Base-by-base conservation (phyloP, 257 asterid species). In the Salvia rosmarinus region DNA sequence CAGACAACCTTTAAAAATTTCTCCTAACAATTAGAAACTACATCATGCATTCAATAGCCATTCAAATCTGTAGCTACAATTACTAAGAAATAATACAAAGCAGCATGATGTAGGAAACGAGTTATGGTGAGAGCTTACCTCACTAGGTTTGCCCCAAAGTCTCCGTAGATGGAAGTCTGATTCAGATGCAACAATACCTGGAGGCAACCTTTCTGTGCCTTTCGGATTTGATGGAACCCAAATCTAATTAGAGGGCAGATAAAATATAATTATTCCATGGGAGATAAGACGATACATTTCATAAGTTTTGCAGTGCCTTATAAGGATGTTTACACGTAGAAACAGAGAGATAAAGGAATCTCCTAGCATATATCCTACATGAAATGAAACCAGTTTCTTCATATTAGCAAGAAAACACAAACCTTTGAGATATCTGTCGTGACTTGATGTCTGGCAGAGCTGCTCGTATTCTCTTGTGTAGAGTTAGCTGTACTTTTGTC, bases 181-280 rank as follows among this genome's bases (percentile, higher is more conserved):
- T 72, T 88, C 88, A 51, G 91, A 77, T 55, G 68, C 91, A 71
- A 91, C 79, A 9, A 94, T 83, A 35, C 58, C 78, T 3, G 96
- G 91, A 44, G 96, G 95, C 82, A 90, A 80, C 76, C 82, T 79
- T 74, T 92, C 97, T 39, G 97, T 96, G 20, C 99, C 97, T 85
- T 68, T 85, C 0, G 96, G 97, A 71, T 91, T 90, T 62, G 91
- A 83, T 50, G 93, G 81, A 9, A 78, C 88, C 96, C 98, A 92
- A 34, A 75, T 75, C 80, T 75, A 64, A 57, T 51, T 2, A 49
- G 16, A 39, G 30, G 21, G 23, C 10, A 43, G 28, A 77, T 46
- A 10, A 51, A 50, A 54, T 12, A 42, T 34, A 7, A 44, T 25
- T 12, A 76, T 23, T 21, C 21, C 34, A 11, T 46, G 34, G 50